phyloP scores from a whole-genome alignment of 2,329 filamentous ascomycete species.

The Alternaria longipes region DNA sequence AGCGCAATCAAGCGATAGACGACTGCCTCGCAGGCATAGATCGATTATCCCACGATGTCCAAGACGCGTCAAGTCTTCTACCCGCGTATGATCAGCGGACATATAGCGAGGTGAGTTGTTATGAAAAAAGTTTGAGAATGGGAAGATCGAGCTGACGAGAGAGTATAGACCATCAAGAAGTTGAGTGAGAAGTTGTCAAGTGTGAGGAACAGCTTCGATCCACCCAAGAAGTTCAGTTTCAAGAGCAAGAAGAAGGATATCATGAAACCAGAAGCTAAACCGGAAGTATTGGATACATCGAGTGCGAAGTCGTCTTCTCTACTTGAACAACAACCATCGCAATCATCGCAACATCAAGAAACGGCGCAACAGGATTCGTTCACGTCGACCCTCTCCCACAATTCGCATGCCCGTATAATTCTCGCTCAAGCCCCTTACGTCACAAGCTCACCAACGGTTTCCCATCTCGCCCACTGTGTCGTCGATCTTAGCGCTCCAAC shows the following conservation, averaged over 20 bases:
- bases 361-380: background rate
- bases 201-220: slow-evolving; percentile 69
- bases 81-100: slow-evolving; percentile 90
- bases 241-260: slow-evolving; percentile 66
- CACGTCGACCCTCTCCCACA: slow-evolving; percentile 21
- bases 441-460: slow-evolving; percentile 77
- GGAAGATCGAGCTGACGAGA: slow-evolving; percentile 55
- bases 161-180: slow-evolving; percentile 74
- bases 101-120: slow-evolving; percentile 79
- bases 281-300: background rate
- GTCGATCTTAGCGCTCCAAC: slow-evolving; percentile 80
- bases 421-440: slow-evolving; percentile 75
- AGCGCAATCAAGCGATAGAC: slow-evolving; percentile 82
- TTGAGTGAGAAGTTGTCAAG: slow-evolving; percentile 81
- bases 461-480: slow-evolving; percentile 73
- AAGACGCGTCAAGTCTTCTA: slow-evolving; percentile 81
- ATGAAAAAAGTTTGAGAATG: slow-evolving; percentile 75
- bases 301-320: background rate
- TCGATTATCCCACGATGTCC: slow-evolving; percentile 81
- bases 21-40: slow-evolving; percentile 82
- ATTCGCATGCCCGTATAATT: slow-evolving; percentile 69
- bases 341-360: slow-evolving; percentile 39
- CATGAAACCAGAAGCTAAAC: slow-evolving; percentile 35
- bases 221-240: slow-evolving; percentile 86
- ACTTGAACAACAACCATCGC: slow-evolving; percentile 42